Percentiles rank a stretch among this genome's conserved stretches.
Evolutionary conservation across 1,284 basidiomycete genomes (phyloP).

Genomic region (Melampsora abietis-canadensis): DNA sequence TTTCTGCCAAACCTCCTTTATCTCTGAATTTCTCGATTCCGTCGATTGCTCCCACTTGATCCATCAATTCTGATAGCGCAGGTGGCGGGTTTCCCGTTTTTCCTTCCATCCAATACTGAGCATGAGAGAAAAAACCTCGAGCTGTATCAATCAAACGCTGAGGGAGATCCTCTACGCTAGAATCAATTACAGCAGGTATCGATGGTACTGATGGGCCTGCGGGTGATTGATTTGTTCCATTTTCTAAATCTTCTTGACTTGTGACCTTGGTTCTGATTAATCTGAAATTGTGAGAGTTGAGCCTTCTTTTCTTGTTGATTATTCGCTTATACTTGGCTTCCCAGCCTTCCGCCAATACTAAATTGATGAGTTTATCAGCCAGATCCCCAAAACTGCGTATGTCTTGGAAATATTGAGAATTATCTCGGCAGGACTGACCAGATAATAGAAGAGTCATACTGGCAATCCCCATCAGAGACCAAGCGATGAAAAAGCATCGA

Average conservation of each 20-base stretch:
- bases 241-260: slow-evolving; percentile 1
- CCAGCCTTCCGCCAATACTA: slow-evolving; percentile 39
- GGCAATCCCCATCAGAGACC: slow-evolving; percentile 36
- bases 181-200: not conserved
- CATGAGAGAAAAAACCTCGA: slow-evolving; percentile 32
- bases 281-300: slow-evolving; percentile 1
- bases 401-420: not conserved
- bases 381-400: not conserved
- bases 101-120: slow-evolving; percentile 41
- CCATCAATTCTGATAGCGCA: slow-evolving; percentile 20
- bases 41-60: slow-evolving; percentile 26
- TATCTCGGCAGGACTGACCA: not conserved
- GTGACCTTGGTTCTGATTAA: not conserved
- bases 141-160: slow-evolving; percentile 24
- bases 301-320: slow-evolving; percentile 13
- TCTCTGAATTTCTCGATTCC: slow-evolving; percentile 10
- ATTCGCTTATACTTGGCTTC: slow-evolving; percentile 32
- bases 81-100: slow-evolving; percentile 26
- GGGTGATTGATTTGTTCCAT: not conserved
- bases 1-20: slow-evolving; percentile 33
- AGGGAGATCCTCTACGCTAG: not conserved
- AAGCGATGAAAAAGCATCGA: slow-evolving; percentile 35
- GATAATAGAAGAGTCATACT: slow-evolving; percentile 42
- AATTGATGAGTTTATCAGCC: not conserved
- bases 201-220: too few relatives aligned